Evolutionary conservation across 345 rosid species (phyloP).

Genomic region (Brassica incana): DNA sequence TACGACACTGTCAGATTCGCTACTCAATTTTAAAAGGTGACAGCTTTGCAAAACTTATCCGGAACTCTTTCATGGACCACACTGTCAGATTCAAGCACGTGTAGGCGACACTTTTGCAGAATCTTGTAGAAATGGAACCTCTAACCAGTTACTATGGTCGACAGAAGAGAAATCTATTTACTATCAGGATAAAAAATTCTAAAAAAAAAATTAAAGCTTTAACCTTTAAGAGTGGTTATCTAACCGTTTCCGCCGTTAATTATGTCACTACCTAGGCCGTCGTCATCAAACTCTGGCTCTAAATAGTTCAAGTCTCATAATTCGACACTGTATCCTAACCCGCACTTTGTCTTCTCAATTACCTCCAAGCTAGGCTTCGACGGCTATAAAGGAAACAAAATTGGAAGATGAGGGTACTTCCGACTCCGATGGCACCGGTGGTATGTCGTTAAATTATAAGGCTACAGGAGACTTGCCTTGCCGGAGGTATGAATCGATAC

Average conservation of each 20-base stretch:
- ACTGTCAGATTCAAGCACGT: not conserved
- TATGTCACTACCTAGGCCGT: not conserved
- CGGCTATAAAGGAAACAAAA: not conserved
- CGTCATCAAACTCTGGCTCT: not conserved
- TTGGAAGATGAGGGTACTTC: not conserved
- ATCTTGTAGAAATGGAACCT: not conserved
- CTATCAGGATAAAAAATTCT: not conserved
- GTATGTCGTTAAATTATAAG: not conserved
- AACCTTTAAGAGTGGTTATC: no score
- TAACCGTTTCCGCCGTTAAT: not conserved
- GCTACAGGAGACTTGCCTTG: no score
- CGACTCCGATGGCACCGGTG: not conserved
- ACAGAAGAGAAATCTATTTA: not conserved
- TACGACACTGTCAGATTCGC: not conserved
- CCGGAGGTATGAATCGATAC: no score
- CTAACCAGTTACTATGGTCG: not conserved
- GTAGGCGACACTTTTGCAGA: not conserved
- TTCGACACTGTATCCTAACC: not conserved
- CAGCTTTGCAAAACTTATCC: not conserved
- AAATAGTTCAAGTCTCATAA: not conserved
- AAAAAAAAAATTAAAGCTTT: not conserved
- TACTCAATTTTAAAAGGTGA: not conserved
- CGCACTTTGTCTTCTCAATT: not conserved
- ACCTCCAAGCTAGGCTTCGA: not conserved
- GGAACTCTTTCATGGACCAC: not conserved